Evolutionary conservation across 306 rosid species (phyloP).

Genomic region (Bauhinia variegata): DNA sequence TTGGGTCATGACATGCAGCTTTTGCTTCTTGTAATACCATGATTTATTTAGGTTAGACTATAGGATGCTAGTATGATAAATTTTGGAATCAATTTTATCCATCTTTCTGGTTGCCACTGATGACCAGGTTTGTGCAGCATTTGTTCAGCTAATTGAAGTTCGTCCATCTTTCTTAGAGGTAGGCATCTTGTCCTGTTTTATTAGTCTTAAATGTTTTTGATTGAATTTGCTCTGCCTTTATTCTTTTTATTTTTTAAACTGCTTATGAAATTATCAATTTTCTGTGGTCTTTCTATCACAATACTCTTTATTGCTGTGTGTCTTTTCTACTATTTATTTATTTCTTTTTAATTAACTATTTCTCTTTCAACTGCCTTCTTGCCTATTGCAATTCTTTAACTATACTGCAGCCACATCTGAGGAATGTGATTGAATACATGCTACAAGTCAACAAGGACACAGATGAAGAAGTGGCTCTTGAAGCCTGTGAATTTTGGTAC

Average conservation of each 20-base stretch:
- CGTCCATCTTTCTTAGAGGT: constrained; percentile 95
- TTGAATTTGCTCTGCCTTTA: constrained; percentile 12
- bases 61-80: constrained; percentile 2
- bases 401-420: constrained; percentile 81
- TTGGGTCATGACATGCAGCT: neutral
- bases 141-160: constrained; percentile 97
- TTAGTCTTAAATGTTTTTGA: constrained; percentile 15
- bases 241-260: constrained; percentile 4
- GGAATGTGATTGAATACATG: constrained; percentile 89
- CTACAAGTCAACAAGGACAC: constrained; percentile 93
- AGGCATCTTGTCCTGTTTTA: constrained; percentile 32
- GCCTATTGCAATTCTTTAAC: constrained; percentile 41
- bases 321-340: constrained; percentile 12
- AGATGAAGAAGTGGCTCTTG: constrained; percentile 97
- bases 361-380: constrained; percentile 23
- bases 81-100: constrained; percentile 36
- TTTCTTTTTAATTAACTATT: constrained; percentile 17
- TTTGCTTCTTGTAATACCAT: neutral
- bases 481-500: constrained; percentile 99
- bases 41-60: neutral
- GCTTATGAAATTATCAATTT: constrained; percentile 24
- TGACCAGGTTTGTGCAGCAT: constrained; percentile 91
- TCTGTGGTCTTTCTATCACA: constrained; percentile 11
- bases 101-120: constrained; percentile 38
- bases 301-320: constrained; percentile 14